phyloP scores from a whole-genome alignment of 345 rosid species.

The Anacardium occidentale region DNA sequence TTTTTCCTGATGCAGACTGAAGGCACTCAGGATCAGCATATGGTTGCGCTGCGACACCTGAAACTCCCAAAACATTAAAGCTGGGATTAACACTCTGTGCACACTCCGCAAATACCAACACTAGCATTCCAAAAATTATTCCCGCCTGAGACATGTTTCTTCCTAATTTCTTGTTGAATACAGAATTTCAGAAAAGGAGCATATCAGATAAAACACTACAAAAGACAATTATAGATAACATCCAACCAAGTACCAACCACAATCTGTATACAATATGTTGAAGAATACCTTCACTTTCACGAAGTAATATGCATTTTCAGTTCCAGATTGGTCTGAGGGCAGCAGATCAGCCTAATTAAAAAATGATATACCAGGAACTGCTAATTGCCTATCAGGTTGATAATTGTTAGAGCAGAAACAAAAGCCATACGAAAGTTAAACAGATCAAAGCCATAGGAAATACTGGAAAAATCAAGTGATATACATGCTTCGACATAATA shows the following conservation, averaged over 20 bases:
- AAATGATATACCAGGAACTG: too few relatives aligned
- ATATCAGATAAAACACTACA: background rate
- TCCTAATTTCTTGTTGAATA: conserved; percentile 24
- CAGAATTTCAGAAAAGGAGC: background rate
- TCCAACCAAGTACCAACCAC: background rate
- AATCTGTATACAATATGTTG: background rate
- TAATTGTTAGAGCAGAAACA: background rate
- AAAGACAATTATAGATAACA: background rate
- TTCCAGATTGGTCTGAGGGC: background rate
- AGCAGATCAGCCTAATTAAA: background rate
- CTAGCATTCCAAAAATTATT: conserved; percentile 34
- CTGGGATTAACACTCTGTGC: conserved; percentile 37
- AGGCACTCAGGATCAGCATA: conserved; percentile 63
- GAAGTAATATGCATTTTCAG: background rate
- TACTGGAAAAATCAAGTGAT: too few relatives aligned
- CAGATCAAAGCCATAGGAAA: too few relatives aligned
- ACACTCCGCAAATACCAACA: conserved; percentile 38
- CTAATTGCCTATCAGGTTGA: background rate
- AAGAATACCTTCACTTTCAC: background rate
- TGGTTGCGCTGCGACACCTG: conserved; percentile 48
- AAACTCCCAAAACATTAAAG: conserved; percentile 46
- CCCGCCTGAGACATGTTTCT: conserved; percentile 42
- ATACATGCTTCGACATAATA: too few relatives aligned
- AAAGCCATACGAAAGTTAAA: too few relatives aligned
- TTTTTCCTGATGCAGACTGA: conserved; percentile 64